Evolutionary conservation across 1,284 basidiomycete genomes (phyloP).

Genomic region (Acaromyces ingoldii): DNA sequence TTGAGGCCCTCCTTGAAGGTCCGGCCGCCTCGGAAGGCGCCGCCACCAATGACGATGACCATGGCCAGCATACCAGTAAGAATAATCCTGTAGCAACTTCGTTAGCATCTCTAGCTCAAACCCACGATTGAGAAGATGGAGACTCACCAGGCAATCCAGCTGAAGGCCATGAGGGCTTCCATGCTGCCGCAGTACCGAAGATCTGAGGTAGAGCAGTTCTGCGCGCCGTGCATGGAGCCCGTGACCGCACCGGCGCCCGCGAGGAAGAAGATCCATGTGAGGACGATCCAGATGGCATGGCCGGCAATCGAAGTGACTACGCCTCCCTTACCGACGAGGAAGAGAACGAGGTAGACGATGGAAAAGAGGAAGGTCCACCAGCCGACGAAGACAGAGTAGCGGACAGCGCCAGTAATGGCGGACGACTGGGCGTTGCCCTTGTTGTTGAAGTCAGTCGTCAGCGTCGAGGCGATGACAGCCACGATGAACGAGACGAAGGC

Average conservation of each 20-base stretch:
- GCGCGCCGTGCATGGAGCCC: conserved; percentile 20
- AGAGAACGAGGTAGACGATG: conserved; percentile 41
- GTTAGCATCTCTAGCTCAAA: neutral
- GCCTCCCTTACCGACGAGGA: conserved; percentile 46
- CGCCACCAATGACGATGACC: conserved; percentile 36
- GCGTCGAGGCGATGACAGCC: conserved; percentile 41
- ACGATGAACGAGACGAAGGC: conserved; percentile 40
- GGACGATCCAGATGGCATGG: conserved; percentile 39
- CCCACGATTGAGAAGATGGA: conserved; percentile 5
- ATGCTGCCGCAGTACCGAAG: conserved; percentile 41
- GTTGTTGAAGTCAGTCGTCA: conserved; percentile 42
- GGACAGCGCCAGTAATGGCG: conserved; percentile 30
- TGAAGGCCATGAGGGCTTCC: conserved; percentile 45
- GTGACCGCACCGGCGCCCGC: conserved; percentile 45
- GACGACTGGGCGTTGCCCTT: conserved; percentile 15
- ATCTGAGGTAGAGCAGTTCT: conserved; percentile 10
- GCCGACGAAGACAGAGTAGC: conserved; percentile 43
- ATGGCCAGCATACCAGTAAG: conserved; percentile 40
- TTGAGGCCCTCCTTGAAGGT: conserved; percentile 44
- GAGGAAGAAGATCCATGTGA: conserved; percentile 47
- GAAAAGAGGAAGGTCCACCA: conserved; percentile 48
- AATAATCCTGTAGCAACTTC: conserved; percentile 1
- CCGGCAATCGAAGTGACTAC: conserved; percentile 48
- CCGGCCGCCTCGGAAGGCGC: conserved; percentile 48
- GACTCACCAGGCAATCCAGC: conserved; percentile 44